Conservation (phyloP, 805 yeast genomes). For the Starmerella scarabaei region DNA sequence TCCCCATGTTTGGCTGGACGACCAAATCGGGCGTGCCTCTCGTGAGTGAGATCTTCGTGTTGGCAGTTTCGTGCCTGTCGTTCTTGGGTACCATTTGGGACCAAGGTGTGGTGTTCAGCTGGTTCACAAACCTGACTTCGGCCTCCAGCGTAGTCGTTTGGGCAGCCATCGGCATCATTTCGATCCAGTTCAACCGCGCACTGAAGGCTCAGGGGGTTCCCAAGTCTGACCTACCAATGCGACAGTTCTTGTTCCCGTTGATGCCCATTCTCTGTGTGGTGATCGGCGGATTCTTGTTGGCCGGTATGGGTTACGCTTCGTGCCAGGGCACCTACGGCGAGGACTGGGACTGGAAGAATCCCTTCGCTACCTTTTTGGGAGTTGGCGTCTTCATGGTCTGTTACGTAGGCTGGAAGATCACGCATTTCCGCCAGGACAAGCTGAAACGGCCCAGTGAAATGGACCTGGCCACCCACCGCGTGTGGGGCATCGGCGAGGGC, state of each 20-base stretch:
- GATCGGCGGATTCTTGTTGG: conserved; percentile 49
- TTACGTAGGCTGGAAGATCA: conserved; percentile 30
- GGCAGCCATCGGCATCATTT: conserved; percentile 44
- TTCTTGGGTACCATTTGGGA: conserved; percentile 54
- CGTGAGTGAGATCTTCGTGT: conserved; percentile 39
- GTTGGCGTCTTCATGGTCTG: conserved; percentile 31
- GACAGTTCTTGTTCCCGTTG: conserved; percentile 38
- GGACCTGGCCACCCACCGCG: conserved; percentile 19
- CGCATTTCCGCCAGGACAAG: conserved; percentile 23
- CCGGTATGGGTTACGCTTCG: conserved; percentile 28
- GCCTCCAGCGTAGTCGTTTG: conserved; percentile 52
- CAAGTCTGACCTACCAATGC: conserved; percentile 39
- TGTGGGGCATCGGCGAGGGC: conserved; percentile 25
- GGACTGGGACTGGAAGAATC: conserved; percentile 28
- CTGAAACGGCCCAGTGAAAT: conserved; percentile 13
- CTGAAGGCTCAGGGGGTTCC: conserved; percentile 42
- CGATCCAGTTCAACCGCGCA: conserved; percentile 48
- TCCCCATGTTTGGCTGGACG: conserved; percentile 36
- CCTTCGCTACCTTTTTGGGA: conserved; percentile 39
- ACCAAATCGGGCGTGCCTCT: conserved; percentile 47
- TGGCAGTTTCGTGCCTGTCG: conserved; percentile 43
- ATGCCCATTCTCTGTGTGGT: conserved; percentile 39
- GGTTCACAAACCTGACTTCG: conserved; percentile 53
- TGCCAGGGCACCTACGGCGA: conserved; percentile 14
- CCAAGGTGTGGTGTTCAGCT: conserved; percentile 43